Evolutionary conservation across 768 basidiomycete species (phyloP).

Genomic region (Gymnopilus dilepis): DNA sequence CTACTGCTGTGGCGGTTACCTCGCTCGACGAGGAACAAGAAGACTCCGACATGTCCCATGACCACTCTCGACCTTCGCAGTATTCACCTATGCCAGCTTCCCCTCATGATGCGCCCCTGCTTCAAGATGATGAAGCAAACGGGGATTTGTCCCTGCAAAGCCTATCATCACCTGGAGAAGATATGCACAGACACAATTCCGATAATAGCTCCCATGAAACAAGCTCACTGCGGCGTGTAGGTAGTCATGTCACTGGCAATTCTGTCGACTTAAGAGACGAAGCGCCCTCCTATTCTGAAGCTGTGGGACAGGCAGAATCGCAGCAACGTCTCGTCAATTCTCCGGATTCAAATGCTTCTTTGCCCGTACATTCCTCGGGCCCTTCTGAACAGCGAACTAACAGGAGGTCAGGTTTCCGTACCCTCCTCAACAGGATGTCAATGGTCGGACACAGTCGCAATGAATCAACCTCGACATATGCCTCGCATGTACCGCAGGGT

Average conservation of each 20-base stretch:
- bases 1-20: slow-evolving; percentile 43
- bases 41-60: slow-evolving; percentile 35
- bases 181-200: slow-evolving; percentile 34
- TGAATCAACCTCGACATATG: slow-evolving; percentile 34
- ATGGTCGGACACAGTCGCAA: slow-evolving; percentile 36
- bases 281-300: slow-evolving; percentile 73
- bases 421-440: slow-evolving; percentile 47
- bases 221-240: slow-evolving; percentile 32
- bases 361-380: slow-evolving; percentile 16
- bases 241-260: slow-evolving; percentile 26
- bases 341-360: slow-evolving; percentile 10
- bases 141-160: slow-evolving; percentile 29
- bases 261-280: slow-evolving; percentile 56
- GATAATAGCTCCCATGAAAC: slow-evolving; percentile 34
- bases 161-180: slow-evolving; percentile 25
- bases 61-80: slow-evolving; percentile 33
- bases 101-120: slow-evolving; percentile 47
- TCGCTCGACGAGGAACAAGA: slow-evolving; percentile 44
- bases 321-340: slow-evolving; percentile 17
- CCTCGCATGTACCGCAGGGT: slow-evolving; percentile 18
- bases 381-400: slow-evolving; percentile 29
- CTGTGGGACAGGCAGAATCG: slow-evolving; percentile 32
- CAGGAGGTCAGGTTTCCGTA: slow-evolving; percentile 53
- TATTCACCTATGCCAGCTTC: slow-evolving; percentile 47
- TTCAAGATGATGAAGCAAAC: slow-evolving; percentile 37